Evolutionary conservation across 148 eudicot genomes (phyloP).

Genomic region (Camellia lanceoleosa): DNA sequence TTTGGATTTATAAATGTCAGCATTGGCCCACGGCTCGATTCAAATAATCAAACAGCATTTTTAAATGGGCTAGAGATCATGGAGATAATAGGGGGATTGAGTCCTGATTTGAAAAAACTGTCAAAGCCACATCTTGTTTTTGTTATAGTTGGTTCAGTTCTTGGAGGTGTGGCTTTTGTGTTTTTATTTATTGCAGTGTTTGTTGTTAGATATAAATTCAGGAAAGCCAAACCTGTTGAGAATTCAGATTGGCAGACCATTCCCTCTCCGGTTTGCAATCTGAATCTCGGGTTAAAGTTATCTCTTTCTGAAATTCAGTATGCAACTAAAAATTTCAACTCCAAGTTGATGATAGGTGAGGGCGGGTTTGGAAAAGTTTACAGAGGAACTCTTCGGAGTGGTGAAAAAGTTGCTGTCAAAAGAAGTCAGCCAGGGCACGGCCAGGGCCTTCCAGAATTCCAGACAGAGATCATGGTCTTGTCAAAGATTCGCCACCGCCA

Average conservation of each 20-base stretch:
- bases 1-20: conserved; percentile 30
- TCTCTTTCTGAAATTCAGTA: conserved; percentile 30
- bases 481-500: conserved; percentile 51
- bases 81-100: conserved; percentile 16
- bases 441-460: conserved; percentile 50
- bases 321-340: conserved; percentile 44
- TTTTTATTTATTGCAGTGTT: conserved; percentile 16
- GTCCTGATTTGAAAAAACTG: background rate
- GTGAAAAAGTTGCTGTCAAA: conserved; percentile 51
- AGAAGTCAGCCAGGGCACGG: conserved; percentile 42
- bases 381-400: conserved; percentile 32
- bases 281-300: conserved; percentile 39
- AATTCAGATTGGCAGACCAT: background rate
- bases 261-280: conserved; percentile 20
- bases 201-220: conserved; percentile 9
- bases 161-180: conserved; percentile 23
- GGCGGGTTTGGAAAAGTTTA: conserved; percentile 67
- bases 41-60: background rate
- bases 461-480: conserved; percentile 46
- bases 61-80: conserved; percentile 55
- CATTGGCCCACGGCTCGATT: conserved; percentile 14
- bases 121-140: background rate
- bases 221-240: background rate
- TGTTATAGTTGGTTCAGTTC: conserved; percentile 21
- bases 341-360: conserved; percentile 33